phyloP scores from a whole-genome alignment of 1,284 basidiomycete species.

The Sporisorium scitamineum region DNA sequence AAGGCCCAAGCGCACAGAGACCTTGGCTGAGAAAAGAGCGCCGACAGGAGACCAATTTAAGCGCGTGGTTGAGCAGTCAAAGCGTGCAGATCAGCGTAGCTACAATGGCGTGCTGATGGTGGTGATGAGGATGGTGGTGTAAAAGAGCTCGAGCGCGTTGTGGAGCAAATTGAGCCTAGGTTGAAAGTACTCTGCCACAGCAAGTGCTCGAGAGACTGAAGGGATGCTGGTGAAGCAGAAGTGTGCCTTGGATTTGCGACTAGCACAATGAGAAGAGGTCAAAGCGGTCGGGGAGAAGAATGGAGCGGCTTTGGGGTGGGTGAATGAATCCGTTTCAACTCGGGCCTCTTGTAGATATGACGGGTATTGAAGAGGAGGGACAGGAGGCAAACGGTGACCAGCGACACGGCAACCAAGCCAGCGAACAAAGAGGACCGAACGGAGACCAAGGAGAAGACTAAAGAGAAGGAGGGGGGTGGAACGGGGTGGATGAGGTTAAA shows the following conservation, averaged over 20 bases:
- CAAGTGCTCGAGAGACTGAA: not conserved
- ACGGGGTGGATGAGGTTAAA: not conserved
- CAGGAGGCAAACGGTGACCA: not conserved
- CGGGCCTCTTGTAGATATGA: slow-evolving; percentile 5
- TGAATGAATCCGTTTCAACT: slow-evolving; percentile 3
- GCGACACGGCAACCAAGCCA: not conserved
- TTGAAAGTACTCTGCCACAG: not conserved
- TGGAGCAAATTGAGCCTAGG: not conserved
- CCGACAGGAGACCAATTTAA: not conserved
- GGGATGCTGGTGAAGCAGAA: not conserved
- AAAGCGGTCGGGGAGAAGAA: slow-evolving; percentile 1
- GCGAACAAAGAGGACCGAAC: not conserved
- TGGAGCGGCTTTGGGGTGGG: not conserved
- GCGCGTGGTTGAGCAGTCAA: not conserved
- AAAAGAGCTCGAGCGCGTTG: not conserved
- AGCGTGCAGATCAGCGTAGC: not conserved
- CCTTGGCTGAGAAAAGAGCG: not conserved
- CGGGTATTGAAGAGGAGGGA: not conserved
- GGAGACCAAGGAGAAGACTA: not conserved
- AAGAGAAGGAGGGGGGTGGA: not conserved
- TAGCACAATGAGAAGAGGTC: slow-evolving; percentile 5
- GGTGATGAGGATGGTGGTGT: not conserved
- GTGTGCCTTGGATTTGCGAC: not conserved
- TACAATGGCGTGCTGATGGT: not conserved
- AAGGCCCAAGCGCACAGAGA: not conserved